Conservation (phyloP, 345 rosid species). For the Populus ilicifolia region DNA sequence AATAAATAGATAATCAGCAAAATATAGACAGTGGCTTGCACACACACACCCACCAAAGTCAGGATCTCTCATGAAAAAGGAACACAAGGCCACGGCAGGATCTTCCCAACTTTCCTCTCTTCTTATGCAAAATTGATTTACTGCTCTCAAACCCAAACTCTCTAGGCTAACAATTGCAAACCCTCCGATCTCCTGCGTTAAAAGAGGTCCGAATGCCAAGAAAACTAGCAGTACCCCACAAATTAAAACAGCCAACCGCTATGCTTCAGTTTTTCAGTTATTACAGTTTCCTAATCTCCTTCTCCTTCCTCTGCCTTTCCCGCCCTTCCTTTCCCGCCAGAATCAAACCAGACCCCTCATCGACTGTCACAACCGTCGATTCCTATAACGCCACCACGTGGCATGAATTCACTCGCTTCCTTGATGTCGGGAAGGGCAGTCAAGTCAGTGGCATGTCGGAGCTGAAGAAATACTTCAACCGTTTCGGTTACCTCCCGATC, state of each 20-base stretch:
- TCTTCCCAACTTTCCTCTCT: slow-evolving; percentile 36
- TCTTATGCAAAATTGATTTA: neutral
- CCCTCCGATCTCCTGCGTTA: neutral
- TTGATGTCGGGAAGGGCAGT: slow-evolving; percentile 64
- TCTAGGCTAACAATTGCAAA: neutral
- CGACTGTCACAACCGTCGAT: slow-evolving; percentile 30
- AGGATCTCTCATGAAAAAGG: slow-evolving; percentile 36
- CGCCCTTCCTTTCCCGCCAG: slow-evolving; percentile 41
- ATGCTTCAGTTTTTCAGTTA: slow-evolving; percentile 41
- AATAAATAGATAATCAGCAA: neutral
- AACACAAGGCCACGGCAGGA: slow-evolving; percentile 33
- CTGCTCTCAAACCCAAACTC: neutral
- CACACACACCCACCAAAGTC: slow-evolving; percentile 25
- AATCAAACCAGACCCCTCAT: slow-evolving; percentile 31
- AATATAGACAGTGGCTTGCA: slow-evolving; percentile 31
- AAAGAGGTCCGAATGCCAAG: slow-evolving; percentile 9
- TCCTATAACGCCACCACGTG: slow-evolving; percentile 46
- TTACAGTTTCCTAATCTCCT: slow-evolving; percentile 22
- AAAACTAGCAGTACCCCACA: neutral
- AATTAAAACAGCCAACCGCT: neutral
- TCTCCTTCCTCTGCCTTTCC: slow-evolving; percentile 26
- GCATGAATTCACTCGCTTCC: slow-evolving; percentile 62
- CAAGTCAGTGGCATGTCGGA: slow-evolving; percentile 72
- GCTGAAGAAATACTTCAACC: slow-evolving; percentile 72
- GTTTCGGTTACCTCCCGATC: slow-evolving; percentile 64